A percentile compares a stretch with the other conserved stretches of the same genome.
These are phyloP conservation scores for Suillus decipiens DNA, from an alignment of 768 basidiomycete genomes.

Conservation along the genomic window DNA sequence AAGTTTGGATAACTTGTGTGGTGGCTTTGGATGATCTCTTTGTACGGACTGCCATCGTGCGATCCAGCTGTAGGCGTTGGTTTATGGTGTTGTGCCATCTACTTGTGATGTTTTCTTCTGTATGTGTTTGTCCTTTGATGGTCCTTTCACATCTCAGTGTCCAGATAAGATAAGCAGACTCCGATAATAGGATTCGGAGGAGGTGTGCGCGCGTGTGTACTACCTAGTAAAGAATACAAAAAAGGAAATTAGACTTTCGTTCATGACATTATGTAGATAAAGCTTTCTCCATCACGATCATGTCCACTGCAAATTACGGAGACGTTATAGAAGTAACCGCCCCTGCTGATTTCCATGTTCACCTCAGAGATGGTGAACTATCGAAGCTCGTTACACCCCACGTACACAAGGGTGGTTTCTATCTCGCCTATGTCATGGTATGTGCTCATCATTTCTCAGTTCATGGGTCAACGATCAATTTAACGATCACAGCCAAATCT, in stretches of 20 bases:
- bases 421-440: slow-evolving; percentile 96
- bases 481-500: slow-evolving; percentile 76
- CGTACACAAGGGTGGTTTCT: slow-evolving; percentile 86
- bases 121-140: not conserved
- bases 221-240: too few relatives aligned
- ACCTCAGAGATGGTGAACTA: slow-evolving; percentile 86
- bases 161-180: too few relatives aligned
- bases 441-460: slow-evolving; percentile 22
- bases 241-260: too few relatives aligned
- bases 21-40: not conserved
- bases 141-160: not conserved
- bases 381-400: slow-evolving; percentile 86
- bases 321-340: slow-evolving; percentile 35
- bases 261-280: too few relatives aligned
- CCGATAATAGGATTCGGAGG: too few relatives aligned
- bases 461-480: slow-evolving; percentile 16
- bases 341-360: slow-evolving; percentile 95
- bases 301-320: slow-evolving; percentile 26
- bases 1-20: not conserved
- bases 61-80: not conserved
- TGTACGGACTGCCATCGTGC: not conserved
- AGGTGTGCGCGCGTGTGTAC: too few relatives aligned
- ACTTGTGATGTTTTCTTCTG: not conserved
- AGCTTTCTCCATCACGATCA: slow-evolving; percentile 25
- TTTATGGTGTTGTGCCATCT: too few relatives aligned